Evolutionary conservation across 2,329 filamentous ascomycete genomes (phyloP), one percentile per base, ranked within the genome.

Genomic region (Simplicillium sp.): DNA sequence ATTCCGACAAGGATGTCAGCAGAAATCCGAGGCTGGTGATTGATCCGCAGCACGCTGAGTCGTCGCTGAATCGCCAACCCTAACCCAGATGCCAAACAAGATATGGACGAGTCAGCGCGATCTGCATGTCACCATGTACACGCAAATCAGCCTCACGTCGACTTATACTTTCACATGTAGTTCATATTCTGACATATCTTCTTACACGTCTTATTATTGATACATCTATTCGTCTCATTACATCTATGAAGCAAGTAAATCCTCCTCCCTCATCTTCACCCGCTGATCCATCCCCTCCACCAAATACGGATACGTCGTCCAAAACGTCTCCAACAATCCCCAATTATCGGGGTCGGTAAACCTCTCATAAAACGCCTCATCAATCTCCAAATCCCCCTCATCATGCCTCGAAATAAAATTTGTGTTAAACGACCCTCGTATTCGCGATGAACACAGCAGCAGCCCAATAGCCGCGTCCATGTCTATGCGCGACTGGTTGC

Each of bases 401-500:
- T 37, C 29, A 20, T 37, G 36, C 12, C 36, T 16, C 3, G 20
- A 37, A 12, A 37, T 29, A 14, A 37, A 37, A 4, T n/a, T 25
- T 13, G 20, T 29, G 20, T 37, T 37, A 13, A 37, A 37, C 6
- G 20, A 37, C 20, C 36, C 36, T 8, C 36, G 36, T 25, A 37
- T 29, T 20, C 36, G 36, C 36, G 29, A 29, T 25, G 20, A 37
- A 15, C 36, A 37, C 36, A 37, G 13, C 7, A 37, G 29, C 11
- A 37, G 36, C 4, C 36, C 36, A 8, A 37, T 37, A 18, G 36
- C 36, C 14, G 36, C 36, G 18, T 37, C 36, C 6, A 37, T 29
- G n/a, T 37, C 36, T 6, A 37, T 29, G 13, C 36, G 13, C 13
- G 36, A 37, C 36, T 37, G 36, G 20, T 37, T 37, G 17, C 14